phyloP scores from a whole-genome alignment of 176 grass and related monocot species.

The Triticum monococcum region DNA sequence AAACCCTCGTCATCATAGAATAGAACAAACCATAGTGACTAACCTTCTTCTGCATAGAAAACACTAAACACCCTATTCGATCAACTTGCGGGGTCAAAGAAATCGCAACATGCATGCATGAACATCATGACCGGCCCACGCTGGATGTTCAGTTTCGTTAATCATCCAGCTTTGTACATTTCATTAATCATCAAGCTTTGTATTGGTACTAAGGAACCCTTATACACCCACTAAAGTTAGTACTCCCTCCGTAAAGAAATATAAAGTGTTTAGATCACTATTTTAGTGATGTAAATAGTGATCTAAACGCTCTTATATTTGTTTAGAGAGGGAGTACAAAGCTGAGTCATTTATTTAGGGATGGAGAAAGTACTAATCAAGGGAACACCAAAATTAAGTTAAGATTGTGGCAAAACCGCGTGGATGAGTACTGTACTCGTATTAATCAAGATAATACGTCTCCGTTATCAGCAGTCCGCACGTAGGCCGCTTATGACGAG shows the following conservation, averaged over 20 bases:
- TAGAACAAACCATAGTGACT: background rate
- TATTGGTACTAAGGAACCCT: too few species aligned
- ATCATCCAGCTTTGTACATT: too few species aligned
- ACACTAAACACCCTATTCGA: background rate
- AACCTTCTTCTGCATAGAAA: background rate
- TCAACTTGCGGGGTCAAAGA: background rate
- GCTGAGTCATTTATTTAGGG: too few species aligned
- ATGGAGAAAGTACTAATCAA: background rate
- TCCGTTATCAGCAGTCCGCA: background rate
- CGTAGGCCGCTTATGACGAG: background rate
- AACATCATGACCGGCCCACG: background rate
- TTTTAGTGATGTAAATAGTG: too few species aligned
- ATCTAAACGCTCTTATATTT: too few species aligned
- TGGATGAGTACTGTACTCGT: background rate
- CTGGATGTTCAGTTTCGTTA: background rate
- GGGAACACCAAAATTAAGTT: background rate
- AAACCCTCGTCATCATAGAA: background rate
- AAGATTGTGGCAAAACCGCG: background rate
- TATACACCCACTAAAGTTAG: too few species aligned
- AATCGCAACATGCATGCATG: background rate
- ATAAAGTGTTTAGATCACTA: too few species aligned
- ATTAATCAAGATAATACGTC: background rate
- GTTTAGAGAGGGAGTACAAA: too few species aligned
- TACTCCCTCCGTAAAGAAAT: too few species aligned
- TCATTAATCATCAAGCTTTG: too few species aligned